Base-by-base conservation (phyloP, 2,329 filamentous ascomycete species). In the Chrysoporthe austroafricana region DNA sequence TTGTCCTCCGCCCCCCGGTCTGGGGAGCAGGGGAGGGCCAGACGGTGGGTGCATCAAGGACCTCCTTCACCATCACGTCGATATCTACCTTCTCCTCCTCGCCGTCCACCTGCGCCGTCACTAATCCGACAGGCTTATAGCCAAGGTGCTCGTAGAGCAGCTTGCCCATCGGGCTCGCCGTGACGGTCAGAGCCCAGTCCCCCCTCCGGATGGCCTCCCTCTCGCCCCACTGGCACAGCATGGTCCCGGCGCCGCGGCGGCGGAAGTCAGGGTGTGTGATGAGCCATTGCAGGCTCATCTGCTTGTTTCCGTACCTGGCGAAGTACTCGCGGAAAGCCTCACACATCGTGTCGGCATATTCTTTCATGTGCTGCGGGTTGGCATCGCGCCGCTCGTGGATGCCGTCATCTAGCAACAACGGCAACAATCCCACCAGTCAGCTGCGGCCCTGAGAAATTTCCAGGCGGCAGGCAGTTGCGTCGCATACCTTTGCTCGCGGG, bases 171-270 rank as follows among this genome's bases (percentile, higher is more conserved):
- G 48, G 48, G 48, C 48, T 52, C n/a, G 48, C 48, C 48, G 26
- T 52, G 9, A 52, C 48, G 9, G 48, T 52, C 48, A 52, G 48
- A 21, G 9, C 14, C 48, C 48, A 52, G 48, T 21, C 48, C 4
- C 48, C 48, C 21, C 48, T 52, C 48, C 14, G 21, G 48, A 26
- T 52, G 48, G 56, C 64, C 54, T 58, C 64, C 34, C 54, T 36
- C 46, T 62, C 58, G 43, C 48, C 44, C n/a, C 44, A 42, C 43
- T 18, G 18, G 9, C 48, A 52, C 11, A 52, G 48, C 48, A 52
- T 52, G n/a, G 48, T 52, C n/a, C 48, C 48, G 48, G 48, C 48
- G 7, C 48, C 48, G 48, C 48, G 48, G 48, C 48, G 48, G 48
- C 48, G 48, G 48, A 52, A 52, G 48, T 52, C 21, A 52, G 48